phyloP scores from a whole-genome alignment of 2,329 filamentous ascomycete genomes.

The Thelonectria olida region DNA sequence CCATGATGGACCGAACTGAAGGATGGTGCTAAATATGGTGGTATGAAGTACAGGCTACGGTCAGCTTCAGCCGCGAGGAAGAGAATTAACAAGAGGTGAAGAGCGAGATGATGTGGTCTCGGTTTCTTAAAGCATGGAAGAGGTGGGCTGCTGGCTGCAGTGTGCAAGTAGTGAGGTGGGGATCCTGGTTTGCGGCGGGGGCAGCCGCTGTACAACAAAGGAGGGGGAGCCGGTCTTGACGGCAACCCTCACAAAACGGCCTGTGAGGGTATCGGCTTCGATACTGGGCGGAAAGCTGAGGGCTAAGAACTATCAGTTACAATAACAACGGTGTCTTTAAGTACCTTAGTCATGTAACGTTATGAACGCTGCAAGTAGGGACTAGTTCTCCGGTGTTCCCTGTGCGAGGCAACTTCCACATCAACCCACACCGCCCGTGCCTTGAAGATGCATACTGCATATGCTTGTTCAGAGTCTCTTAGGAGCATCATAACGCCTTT shows the following conservation, averaged over 20 bases:
- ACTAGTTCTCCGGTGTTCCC: too few species aligned
- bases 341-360: too few species aligned
- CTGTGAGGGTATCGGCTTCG: too few species aligned
- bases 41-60: not conserved
- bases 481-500: not conserved
- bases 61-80: not conserved
- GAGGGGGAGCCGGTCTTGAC: not conserved
- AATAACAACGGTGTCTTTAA: too few species aligned
- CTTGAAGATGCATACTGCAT: not conserved
- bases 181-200: not conserved
- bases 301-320: too few species aligned
- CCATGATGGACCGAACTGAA: too few species aligned
- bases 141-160: slow-evolving; percentile 16
- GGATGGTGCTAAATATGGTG: not conserved
- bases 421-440: too few species aligned
- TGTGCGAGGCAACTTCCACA: too few species aligned
- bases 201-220: too few species aligned
- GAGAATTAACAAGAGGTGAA: not conserved
- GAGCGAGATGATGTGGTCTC: not conserved
- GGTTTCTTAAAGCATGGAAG: slow-evolving; percentile 2
- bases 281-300: too few species aligned
- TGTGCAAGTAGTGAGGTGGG: not conserved
- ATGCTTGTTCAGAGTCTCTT: not conserved
- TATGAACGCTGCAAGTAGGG: too few species aligned
- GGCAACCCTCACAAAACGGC: too few species aligned